Percentiles rank a stretch among this genome's conserved stretches.
Conservation (phyloP, 306 rosid genomes). For the Dalbergia cochinchinensis region DNA sequence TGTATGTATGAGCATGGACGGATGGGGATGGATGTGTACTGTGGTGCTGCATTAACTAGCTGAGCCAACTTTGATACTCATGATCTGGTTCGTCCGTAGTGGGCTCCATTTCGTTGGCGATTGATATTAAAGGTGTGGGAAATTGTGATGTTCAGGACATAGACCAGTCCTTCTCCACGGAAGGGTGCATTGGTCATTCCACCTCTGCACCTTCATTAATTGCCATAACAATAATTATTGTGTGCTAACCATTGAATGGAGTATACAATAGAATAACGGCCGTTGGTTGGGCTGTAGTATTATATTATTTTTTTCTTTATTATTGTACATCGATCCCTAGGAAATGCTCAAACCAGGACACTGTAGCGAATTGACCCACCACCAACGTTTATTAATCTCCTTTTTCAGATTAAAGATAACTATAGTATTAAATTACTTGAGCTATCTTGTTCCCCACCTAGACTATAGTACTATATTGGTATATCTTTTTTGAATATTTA, state of each 20-base stretch:
- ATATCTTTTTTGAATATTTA: conserved; percentile 1
- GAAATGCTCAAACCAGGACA: conserved; percentile 34
- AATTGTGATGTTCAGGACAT: conserved; percentile 54
- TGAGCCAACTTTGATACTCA: conserved; percentile 49
- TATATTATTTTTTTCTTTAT: not conserved
- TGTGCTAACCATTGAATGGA: conserved; percentile 17
- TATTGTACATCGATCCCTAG: conserved; percentile 63
- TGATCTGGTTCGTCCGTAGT: conserved; percentile 47
- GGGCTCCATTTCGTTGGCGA: conserved; percentile 65
- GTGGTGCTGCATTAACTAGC: conserved; percentile 48
- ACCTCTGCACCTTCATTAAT: conserved; percentile 14
- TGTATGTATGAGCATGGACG: not conserved
- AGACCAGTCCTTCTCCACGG: conserved; percentile 40
- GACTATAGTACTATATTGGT: not conserved
- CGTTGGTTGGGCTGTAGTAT: conserved; percentile 1
- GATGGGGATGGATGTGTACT: not conserved
- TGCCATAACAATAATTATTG: conserved; percentile 32
- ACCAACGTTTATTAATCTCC: conserved; percentile 6
- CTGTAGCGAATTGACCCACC: conserved; percentile 32
- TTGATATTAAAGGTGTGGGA: conserved; percentile 49
- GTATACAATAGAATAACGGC: conserved; percentile 44
- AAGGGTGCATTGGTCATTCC: conserved; percentile 53
- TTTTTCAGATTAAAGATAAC: not conserved
- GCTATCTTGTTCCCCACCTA: conserved; percentile 12
- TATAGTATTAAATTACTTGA: not conserved